A percentile compares a stretch with the other conserved stretches of the same genome.
These are phyloP conservation scores for Fraxinus paxiana DNA, from an alignment of 305 asterid species.

Conservation along the genomic window DNA sequence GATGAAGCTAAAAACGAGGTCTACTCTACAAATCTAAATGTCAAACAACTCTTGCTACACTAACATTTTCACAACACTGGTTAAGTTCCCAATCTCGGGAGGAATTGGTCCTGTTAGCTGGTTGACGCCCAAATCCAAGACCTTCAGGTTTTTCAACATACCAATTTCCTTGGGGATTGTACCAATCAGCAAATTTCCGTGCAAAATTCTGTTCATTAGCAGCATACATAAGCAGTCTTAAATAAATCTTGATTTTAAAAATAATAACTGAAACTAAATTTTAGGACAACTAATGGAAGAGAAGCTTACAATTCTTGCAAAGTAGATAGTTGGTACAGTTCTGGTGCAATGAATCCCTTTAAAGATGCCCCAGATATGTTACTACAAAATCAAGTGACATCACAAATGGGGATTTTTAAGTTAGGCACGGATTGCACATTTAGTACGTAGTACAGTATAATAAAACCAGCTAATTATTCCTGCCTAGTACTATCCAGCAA, in stretches of 20 bases:
- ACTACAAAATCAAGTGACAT: constrained; percentile 43
- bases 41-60: constrained; percentile 31
- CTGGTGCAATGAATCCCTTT: constrained; percentile 79
- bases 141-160: constrained; percentile 60
- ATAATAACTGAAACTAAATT: neutral
- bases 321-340: constrained; percentile 48
- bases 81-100: constrained; percentile 70
- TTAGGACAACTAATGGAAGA: neutral
- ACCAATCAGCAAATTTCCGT: constrained; percentile 71
- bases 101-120: constrained; percentile 83
- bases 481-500: neutral
- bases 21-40: constrained; percentile 6
- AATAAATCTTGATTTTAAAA: neutral
- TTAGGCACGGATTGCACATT: neutral
- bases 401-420: constrained; percentile 10
- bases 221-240: constrained; percentile 14
- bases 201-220: constrained; percentile 55
- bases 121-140: constrained; percentile 77
- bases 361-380: constrained; percentile 76
- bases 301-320: constrained; percentile 76
- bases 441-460: neutral
- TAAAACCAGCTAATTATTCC: neutral
- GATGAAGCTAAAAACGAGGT: constrained; percentile 7
- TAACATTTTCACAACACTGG: constrained; percentile 58
- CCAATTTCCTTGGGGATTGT: constrained; percentile 86